Evolutionary conservation across 768 basidiomycete genomes (phyloP), one percentile per base, ranked within the genome.

Genomic region (Hygrocybe punicea): DNA sequence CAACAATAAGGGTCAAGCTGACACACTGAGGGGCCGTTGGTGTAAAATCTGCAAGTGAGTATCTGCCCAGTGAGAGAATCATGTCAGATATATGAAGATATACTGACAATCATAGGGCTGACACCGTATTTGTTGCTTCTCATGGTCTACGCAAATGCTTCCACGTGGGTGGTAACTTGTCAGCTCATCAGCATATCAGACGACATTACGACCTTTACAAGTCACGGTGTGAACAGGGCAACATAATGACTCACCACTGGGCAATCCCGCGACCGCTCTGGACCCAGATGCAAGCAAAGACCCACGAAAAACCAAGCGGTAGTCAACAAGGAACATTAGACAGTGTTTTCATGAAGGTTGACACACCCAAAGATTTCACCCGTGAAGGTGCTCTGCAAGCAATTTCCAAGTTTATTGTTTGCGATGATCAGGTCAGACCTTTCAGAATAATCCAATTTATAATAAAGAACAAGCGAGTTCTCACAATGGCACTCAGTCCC

Each of bases 361-460:
- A 13, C 14, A 16, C 17, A 8, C 35, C 33, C 8, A 35, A 49
- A 16, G 56, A 51, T 23, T 65, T 63, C 40, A 55, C 63, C 14
- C 42, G 53, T 7, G 58, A 62, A 5, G 46, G 34, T 11, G 40
- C 62, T 0, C 37, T 65, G 23, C 25, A 52, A 25, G 36, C 53
- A n/a, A n/a, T n/a, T n/a, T n/a, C n/a, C n/a, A n/a, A n/a, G n/a
- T n/a, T n/a, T n/a, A n/a, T n/a, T n/a, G 55, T 59, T 9, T 59
- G 51, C 54, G 57, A 62, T 53, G 59, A 65, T 33, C 60, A 62
- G 58, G 64, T 64, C n/a, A n/a, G n/a, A n/a, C n/a, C n/a, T n/a
- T n/a, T n/a, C n/a, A n/a, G n/a, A n/a, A n/a, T n/a, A n/a, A n/a
- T n/a, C n/a, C n/a, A n/a, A n/a, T n/a, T n/a, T n/a, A n/a, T n/a